Base-by-base conservation (phyloP, 2,329 filamentous ascomycete species). In the Alternaria hordeiaustralica region DNA sequence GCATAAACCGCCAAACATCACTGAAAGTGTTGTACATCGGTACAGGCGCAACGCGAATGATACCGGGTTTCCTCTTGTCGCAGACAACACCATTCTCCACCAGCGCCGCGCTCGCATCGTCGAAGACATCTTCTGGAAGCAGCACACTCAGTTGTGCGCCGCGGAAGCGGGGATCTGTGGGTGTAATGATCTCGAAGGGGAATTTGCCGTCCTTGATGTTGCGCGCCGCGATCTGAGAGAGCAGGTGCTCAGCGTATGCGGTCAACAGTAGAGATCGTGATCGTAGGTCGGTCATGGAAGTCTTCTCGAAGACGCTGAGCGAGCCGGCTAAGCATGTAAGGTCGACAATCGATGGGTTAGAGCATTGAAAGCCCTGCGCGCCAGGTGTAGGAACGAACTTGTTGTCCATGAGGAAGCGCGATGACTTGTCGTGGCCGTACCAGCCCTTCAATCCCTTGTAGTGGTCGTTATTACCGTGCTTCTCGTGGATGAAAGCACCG, bases 381-480 rank as follows among this genome's bases (percentile, higher is more conserved):
- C 94, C 94, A 2, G 87, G 83, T 7, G 92, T 91, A 3, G 94
- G 93, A 44, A 88, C 83, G 80, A 96, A 97, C 79, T 82, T 84
- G 79, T 93, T 95, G 65, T 90, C 89, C 94, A 97, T 97, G 67
- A 89, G 85, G 83, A 97, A 96, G 13, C 93, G 86, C 6, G 89
- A 89, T 23, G 84, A 80, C 80, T 93, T 93, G 80, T 94, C 90
- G 59, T 89, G 90, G 58, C 94, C 93, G 86, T 95, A 97, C 94
- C 94, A 97, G 18, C 94, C 94, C 30, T 88, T 85, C 2, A 97
- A 83, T 3, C 94, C 87, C 7, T 87, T 89, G 25, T 85, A 85
- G 73, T 89, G 93, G 6, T 68, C 70, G 43, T 92, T 88, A 44
- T 80, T 77, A 50, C 90, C 89, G 77, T 96, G 91, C 56, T 84